Evolutionary conservation across 2,329 filamentous ascomycete species (phyloP).

Genomic region (Cryphonectria parasitica): DNA sequence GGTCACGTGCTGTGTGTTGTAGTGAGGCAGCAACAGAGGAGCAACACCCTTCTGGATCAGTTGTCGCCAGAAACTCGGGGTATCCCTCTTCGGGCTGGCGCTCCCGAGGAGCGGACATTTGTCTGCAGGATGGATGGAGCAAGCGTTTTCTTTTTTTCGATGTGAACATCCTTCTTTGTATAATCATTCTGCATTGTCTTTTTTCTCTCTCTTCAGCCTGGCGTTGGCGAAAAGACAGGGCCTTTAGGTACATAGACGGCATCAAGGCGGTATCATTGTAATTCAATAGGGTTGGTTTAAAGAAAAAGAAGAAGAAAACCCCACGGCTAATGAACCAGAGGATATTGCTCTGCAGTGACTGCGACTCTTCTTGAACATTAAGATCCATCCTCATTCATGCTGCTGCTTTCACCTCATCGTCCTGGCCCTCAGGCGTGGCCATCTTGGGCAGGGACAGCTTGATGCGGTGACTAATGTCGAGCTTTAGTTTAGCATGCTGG

Average conservation of each 20-base stretch:
- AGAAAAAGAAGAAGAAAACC: not conserved
- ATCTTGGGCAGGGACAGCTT: conserved; percentile 47
- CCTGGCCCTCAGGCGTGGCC: not conserved
- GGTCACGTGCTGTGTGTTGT: not conserved
- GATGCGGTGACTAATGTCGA: conserved; percentile 59
- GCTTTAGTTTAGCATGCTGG: not conserved
- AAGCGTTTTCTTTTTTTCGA: not conserved
- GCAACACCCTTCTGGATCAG: not conserved
- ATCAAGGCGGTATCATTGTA: conserved; percentile 13
- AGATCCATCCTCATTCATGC: not conserved
- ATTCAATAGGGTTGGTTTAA: conserved; percentile 2
- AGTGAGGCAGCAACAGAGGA: too few species aligned
- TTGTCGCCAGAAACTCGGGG: not conserved
- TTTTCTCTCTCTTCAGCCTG: conserved; percentile 21
- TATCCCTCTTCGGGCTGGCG: not conserved
- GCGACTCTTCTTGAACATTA: not conserved
- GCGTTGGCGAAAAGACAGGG: conserved; percentile 18
- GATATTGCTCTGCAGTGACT: not conserved
- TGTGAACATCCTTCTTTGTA: not conserved
- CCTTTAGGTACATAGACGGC: conserved; percentile 21
- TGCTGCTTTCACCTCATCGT: not conserved
- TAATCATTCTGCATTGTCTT: conserved; percentile 11
- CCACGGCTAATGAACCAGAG: not conserved
- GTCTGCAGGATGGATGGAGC: not conserved
- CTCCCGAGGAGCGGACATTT: not conserved